phyloP scores from a whole-genome alignment of 176 grass and related monocot species.

The Aechmea fasciata region DNA sequence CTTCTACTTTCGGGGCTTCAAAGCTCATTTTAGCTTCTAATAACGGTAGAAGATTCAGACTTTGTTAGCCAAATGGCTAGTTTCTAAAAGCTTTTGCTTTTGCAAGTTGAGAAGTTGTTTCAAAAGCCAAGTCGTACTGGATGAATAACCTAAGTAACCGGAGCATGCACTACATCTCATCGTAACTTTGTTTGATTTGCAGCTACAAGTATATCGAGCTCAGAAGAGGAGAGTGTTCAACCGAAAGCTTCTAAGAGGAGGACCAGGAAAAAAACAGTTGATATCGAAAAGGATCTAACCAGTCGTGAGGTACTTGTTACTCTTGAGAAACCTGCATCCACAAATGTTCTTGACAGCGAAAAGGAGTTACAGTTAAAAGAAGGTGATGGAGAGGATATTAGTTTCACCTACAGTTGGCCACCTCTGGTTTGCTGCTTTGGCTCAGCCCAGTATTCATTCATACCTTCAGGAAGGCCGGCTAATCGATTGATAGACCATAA shows the following conservation, averaged over 20 bases:
- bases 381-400: constrained; percentile 33
- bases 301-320: neutral
- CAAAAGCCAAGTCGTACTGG: too few relatives aligned
- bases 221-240: constrained; percentile 29
- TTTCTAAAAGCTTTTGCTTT: neutral
- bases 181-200: constrained; percentile 7
- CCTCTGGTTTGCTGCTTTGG: constrained; percentile 88
- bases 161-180: neutral
- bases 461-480: constrained; percentile 70
- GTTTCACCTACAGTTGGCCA: constrained; percentile 19
- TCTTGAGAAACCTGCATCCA: constrained; percentile 13
- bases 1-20: too few relatives aligned
- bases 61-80: too few relatives aligned
- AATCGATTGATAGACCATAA: constrained; percentile 60
- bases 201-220: constrained; percentile 25
- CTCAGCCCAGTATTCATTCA: constrained; percentile 55
- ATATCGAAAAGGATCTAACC: neutral
- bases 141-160: neutral
- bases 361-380: constrained; percentile 29
- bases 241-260: constrained; percentile 45
- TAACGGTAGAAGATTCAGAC: too few relatives aligned
- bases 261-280: constrained; percentile 32
- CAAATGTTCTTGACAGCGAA: constrained; percentile 23
- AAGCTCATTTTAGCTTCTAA: too few relatives aligned
- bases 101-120: neutral